Percentiles rank a stretch among this genome's conserved stretches.
phyloP scores from a whole-genome alignment of 1,284 basidiomycete species.

The Xanthoconium separans region DNA sequence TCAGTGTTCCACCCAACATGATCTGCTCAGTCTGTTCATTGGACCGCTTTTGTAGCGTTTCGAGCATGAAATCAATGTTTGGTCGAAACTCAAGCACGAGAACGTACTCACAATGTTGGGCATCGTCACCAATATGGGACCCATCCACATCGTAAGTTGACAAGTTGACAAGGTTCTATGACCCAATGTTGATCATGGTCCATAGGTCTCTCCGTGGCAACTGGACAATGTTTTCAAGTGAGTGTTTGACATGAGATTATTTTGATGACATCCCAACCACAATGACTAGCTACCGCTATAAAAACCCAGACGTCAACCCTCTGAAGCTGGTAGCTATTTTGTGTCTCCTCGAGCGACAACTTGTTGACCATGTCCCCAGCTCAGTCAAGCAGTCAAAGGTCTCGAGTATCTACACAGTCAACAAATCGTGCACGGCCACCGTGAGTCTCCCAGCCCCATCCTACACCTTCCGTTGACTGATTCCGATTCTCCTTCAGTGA shows the following conservation, averaged over 20 bases:
- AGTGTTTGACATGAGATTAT: slow-evolving; percentile 9
- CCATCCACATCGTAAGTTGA: slow-evolving; percentile 44
- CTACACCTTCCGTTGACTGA: not conserved
- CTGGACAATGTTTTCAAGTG: slow-evolving; percentile 53
- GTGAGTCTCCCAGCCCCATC: slow-evolving; percentile 35
- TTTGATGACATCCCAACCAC: slow-evolving; percentile 1
- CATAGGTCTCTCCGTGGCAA: slow-evolving; percentile 60
- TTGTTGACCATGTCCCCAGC: slow-evolving; percentile 29
- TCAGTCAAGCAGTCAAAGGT: slow-evolving; percentile 49
- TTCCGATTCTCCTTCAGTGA: slow-evolving; percentile 37
- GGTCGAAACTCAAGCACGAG: slow-evolving; percentile 47
- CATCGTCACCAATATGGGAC: slow-evolving; percentile 51
- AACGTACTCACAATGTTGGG: slow-evolving; percentile 48
- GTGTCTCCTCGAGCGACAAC: not conserved
- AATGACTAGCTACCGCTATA: slow-evolving; percentile 38
- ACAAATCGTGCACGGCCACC: slow-evolving; percentile 53
- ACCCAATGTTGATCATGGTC: not conserved
- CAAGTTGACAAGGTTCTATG: not conserved
- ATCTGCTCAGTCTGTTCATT: not conserved
- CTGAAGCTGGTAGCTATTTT: slow-evolving; percentile 40
- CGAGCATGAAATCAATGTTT: slow-evolving; percentile 50
- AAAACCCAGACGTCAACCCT: slow-evolving; percentile 37
- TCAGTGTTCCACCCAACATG: slow-evolving; percentile 3
- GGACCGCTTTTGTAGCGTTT: slow-evolving; percentile 42
- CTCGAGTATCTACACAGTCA: slow-evolving; percentile 50